A percentile compares a stretch with the other conserved stretches of the same genome.
These are phyloP conservation scores for Crassisporium funariophilum DNA, from an alignment of 768 basidiomycete species.

Conservation along the genomic window DNA sequence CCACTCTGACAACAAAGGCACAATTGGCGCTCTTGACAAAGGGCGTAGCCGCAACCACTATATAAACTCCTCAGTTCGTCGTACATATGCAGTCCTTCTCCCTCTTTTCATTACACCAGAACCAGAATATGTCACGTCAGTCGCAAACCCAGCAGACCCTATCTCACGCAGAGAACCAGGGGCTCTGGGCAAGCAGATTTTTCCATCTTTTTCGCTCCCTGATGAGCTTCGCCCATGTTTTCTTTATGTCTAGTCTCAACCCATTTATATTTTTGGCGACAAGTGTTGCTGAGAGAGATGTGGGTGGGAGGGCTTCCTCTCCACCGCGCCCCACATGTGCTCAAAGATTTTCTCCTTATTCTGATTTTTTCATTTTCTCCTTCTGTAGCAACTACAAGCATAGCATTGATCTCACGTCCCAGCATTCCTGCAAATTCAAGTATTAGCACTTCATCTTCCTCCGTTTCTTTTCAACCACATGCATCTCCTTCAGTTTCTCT, in stretches of 20 bases:
- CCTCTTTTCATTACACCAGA: not conserved
- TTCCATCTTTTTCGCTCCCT: conserved; percentile 11
- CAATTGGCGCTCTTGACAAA: conserved; percentile 29
- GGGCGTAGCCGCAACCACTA: conserved; percentile 29
- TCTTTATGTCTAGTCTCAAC: conserved; percentile 6
- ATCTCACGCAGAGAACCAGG: conserved; percentile 18
- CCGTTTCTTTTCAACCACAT: too few species aligned
- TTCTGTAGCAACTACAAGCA: too few species aligned
- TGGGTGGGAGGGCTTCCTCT: too few species aligned
- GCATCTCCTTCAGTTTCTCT: too few species aligned
- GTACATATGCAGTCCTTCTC: not conserved
- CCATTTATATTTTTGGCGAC: too few species aligned
- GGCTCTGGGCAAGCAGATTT: not conserved
- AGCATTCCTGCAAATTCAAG: too few species aligned
- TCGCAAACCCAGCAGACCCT: conserved; percentile 11
- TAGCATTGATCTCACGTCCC: too few species aligned
- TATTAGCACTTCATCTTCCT: too few species aligned
- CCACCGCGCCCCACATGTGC: too few species aligned
- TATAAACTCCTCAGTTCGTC: conserved; percentile 24
- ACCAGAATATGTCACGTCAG: not conserved
- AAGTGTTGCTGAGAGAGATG: too few species aligned
- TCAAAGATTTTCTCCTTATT: too few species aligned
- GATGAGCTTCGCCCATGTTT: conserved; percentile 14
- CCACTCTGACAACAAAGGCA: conserved; percentile 34
- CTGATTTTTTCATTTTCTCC: too few species aligned